Evolutionary conservation across 495 filamentous ascomycete genomes (phyloP), one percentile per base, ranked within the genome.

Genomic region (Penicillium pancosmium): DNA sequence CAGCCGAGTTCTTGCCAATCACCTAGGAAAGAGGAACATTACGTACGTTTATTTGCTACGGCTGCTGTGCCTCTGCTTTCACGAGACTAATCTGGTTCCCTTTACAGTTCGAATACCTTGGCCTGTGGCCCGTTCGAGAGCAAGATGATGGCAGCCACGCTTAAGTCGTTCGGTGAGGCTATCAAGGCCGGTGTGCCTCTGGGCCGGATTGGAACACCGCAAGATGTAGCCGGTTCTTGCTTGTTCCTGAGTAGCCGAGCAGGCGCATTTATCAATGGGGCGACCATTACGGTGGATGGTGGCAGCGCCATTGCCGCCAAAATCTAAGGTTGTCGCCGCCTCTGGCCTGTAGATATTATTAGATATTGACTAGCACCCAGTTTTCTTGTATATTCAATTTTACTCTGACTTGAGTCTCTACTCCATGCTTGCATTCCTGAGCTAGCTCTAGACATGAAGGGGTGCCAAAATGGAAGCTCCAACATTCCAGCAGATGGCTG

Each of bases 61-160:
- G n/a, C 38, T n/a, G 40, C 16, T 16, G 15, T 16, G 4, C 16
- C 15, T 44, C 15, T 44, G n/a, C 16, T 16, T 44, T 44, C n/a
- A 1, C 12, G 9, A 16, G n/a, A 19, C 41, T 44, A 44, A 44
- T 19, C 13, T 71, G 47, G 62, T 44, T 21, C 21, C 10, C 6
- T 50, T 53, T n/a, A 38, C 55, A 77, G 74, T 40, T 80, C 73
- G 1, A 91, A 92, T 54, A 80, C 86, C 1, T 77, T 93, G 52
- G 90, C 90, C 34, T 92, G 89, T 62, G 90, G 90, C 10, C 89
- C 90, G 13, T 93, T 93, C 63, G 79, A 90, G 67, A 89, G 84
- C 58, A 91, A 91, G 74, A 93, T 92, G 90, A 92, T 91, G 90
- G 84, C 84, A 11, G 85, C 82, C 41, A 91, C 88, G 41, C 70